Evolutionary conservation across 176 grass and related monocot genomes (phyloP).

Genomic region (Eleusine coracana): DNA sequence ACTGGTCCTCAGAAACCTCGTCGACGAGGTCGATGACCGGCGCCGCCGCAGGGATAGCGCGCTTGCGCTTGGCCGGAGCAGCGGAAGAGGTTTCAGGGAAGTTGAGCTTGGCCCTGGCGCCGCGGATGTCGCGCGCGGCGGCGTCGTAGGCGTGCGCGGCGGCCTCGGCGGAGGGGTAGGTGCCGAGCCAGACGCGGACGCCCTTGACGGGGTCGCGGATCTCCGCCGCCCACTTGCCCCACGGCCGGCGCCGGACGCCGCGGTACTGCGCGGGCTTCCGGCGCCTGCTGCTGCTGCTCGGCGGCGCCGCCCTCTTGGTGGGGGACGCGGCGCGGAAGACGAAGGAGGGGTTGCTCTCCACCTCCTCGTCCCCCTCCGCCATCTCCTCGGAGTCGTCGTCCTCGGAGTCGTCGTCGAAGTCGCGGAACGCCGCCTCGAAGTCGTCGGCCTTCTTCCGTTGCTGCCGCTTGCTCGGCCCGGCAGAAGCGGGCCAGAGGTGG

Average conservation of each 20-base stretch:
- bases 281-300: not conserved
- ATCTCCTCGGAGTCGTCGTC: constrained; percentile 8
- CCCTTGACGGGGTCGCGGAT: constrained; percentile 92
- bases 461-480: constrained; percentile 1
- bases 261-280: constrained; percentile 39
- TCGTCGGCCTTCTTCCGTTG: constrained; percentile 44
- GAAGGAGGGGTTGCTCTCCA: constrained; percentile 48
- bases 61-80: not conserved
- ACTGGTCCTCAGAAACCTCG: not conserved
- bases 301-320: not conserved
- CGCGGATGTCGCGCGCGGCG: constrained; percentile 65
- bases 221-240: constrained; percentile 94
- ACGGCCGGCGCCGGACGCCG: constrained; percentile 75
- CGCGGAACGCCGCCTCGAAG: constrained; percentile 77
- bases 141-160: constrained; percentile 75
- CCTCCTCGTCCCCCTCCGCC: constrained; percentile 32
- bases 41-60: not conserved
- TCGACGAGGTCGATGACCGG: constrained; percentile 27
- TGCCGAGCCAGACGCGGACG: constrained; percentile 90
- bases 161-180: constrained; percentile 71
- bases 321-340: constrained; percentile 1
- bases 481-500: constrained; percentile 33
- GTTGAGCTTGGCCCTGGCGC: constrained; percentile 78
- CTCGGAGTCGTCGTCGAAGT: constrained; percentile 54
- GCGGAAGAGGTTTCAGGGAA: constrained; percentile 33